Base-by-base conservation (phyloP, 495 filamentous ascomycete genomes). In the Neurospora sp. region DNA sequence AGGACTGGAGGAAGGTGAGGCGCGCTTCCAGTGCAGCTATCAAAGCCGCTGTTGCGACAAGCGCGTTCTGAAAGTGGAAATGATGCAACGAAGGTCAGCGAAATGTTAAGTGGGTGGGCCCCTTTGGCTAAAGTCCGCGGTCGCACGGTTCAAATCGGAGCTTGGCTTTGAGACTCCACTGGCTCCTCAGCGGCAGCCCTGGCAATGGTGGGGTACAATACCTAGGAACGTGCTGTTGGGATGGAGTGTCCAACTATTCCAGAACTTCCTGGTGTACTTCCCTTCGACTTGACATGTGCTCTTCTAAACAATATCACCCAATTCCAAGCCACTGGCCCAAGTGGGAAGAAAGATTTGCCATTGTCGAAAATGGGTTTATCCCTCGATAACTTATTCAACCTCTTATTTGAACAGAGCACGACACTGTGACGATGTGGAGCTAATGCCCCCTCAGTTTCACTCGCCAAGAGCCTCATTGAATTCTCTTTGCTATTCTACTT, bases 11-110 rank as follows among this genome's bases (percentile, higher is more conserved):
- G 47, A 27, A 59, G 27, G 53, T 65, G 27, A 31, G 53, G 53
- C 53, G 53, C 53, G 53, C 53, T 65, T 59, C 47, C 53, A 18
- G 22, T 65, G 53, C 27, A 65, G 53, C 53, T 35, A 65, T 65
- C 53, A 65, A 65, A 65, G 53, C 53, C 53, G 53, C 53, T 65
- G 53, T 35, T 65, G 53, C 53, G 53, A 65, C 53, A 65, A 65
- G 53, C 53, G 53, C 53, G 53, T 65, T 65, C 53, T 65, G 53
- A 65, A 65, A 65, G 53, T 65, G 53, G 53, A 65, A 65, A 65
- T 65, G 53, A 65, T 65, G 53, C 53, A 65, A 65, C 53, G 53
- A 61, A 31, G 22, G 27, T 18, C 53, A 65, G 53, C 7, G 53
- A 65, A 65, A 65, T 65, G 53, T 65, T 65, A 65, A 65, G 53